phyloP scores from a whole-genome alignment of 495 filamentous ascomycete species.

The Penicillium crystallinum region DNA sequence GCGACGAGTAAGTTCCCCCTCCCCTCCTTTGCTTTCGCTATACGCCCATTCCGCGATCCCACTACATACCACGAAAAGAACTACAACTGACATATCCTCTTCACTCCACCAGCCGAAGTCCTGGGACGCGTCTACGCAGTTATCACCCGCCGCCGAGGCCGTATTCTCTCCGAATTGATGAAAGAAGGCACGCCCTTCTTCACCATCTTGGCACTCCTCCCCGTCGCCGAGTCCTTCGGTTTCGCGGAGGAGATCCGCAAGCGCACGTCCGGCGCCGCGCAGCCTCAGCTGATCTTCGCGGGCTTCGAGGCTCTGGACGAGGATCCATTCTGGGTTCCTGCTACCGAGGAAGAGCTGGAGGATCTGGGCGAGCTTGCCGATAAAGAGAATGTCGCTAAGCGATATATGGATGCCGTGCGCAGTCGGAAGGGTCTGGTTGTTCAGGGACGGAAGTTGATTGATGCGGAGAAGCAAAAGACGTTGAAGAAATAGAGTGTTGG shows the following conservation, averaged over 20 bases:
- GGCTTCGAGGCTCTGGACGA: slow-evolving; percentile 86
- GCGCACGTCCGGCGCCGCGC: slow-evolving; percentile 81
- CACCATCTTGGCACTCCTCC: slow-evolving; percentile 79
- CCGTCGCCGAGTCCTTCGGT: slow-evolving; percentile 91
- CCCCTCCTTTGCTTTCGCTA: not conserved
- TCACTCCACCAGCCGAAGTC: slow-evolving; percentile 64
- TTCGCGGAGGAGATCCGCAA: slow-evolving; percentile 96
- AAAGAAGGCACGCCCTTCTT: slow-evolving; percentile 97
- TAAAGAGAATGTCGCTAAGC: slow-evolving; percentile 89
- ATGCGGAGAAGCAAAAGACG: slow-evolving; percentile 99
- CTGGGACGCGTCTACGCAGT: slow-evolving; percentile 92
- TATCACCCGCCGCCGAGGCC: slow-evolving; percentile 83
- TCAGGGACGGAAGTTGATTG: slow-evolving; percentile 71
- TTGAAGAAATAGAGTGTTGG: slow-evolving; percentile 66
- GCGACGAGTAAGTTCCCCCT: slow-evolving; percentile 65
- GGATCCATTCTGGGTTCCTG: slow-evolving; percentile 96
- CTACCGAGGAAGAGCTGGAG: slow-evolving; percentile 94
- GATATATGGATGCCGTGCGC: slow-evolving; percentile 88
- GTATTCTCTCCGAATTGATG: slow-evolving; percentile 82
- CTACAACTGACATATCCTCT: slow-evolving; percentile 15
- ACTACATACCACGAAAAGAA: not conserved
- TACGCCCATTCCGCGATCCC: too few relatives aligned
- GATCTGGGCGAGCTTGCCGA: slow-evolving; percentile 92
- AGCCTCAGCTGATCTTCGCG: slow-evolving; percentile 87
- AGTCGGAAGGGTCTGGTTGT: slow-evolving; percentile 81